Conservation (phyloP, 2,329 filamentous ascomycete genomes). For the Cladosporium velox region DNA sequence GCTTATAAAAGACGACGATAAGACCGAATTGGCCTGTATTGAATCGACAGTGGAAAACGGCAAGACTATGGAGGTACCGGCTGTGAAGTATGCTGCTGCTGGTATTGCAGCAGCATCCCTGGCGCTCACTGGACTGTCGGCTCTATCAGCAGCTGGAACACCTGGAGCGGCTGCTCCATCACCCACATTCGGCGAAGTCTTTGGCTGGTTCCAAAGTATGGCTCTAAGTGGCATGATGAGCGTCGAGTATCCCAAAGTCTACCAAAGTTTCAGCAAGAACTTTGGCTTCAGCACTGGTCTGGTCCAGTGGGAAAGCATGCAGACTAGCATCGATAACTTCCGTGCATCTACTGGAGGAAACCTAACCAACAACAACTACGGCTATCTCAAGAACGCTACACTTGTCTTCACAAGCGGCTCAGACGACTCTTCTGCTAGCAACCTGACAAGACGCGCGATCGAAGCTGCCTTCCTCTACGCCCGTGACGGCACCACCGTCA, state of each 20-base stretch:
- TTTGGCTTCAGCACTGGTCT: constrained; percentile 89
- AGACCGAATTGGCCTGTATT: constrained; percentile 71
- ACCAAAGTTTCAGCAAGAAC: constrained; percentile 87
- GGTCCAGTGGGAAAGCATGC: constrained; percentile 78
- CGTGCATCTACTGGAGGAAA: constrained; percentile 81
- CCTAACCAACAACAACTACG: constrained; percentile 74
- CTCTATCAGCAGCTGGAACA: constrained; percentile 64
- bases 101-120: constrained; percentile 85
- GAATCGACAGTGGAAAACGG: constrained; percentile 81
- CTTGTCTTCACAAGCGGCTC: constrained; percentile 68
- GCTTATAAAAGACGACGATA: constrained; percentile 64
- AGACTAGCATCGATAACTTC: constrained; percentile 81
- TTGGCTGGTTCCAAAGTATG: constrained; percentile 90
- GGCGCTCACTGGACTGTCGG: constrained; percentile 57
- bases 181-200: constrained; percentile 81
- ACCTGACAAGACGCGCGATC: constrained; percentile 31
- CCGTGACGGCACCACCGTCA: constrained; percentile 39
- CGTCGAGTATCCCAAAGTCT: constrained; percentile 82
- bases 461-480: constrained; percentile 30
- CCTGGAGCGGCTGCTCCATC: constrained; percentile 66
- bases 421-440: constrained; percentile 43
- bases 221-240: constrained; percentile 96
- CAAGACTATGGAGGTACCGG: constrained; percentile 73
- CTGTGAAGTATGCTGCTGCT: constrained; percentile 79
- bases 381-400: constrained; percentile 72